phyloP scores from a whole-genome alignment of 1,284 basidiomycete species.

The Sporisorium reilianum region DNA sequence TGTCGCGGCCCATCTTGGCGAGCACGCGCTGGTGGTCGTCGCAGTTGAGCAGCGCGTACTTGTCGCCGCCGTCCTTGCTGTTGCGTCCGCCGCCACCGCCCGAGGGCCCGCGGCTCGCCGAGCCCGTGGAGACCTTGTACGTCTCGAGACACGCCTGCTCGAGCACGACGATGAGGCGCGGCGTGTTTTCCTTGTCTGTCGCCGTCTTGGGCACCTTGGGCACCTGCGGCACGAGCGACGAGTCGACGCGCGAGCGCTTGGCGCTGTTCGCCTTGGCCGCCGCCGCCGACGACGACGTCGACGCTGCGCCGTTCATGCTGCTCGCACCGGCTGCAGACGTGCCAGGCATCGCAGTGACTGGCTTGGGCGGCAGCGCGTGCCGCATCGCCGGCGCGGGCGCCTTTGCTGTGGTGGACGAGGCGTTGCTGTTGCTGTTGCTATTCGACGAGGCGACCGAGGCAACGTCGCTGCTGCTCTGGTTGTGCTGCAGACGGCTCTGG shows the following conservation, averaged over 20 bases:
- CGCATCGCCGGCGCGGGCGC: conserved; percentile 29
- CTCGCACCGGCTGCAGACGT: conserved; percentile 9
- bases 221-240: conserved; percentile 62
- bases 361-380: conserved; percentile 60
- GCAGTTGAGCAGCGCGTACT: conserved; percentile 97
- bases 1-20: conserved; percentile 96
- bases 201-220: conserved; percentile 67
- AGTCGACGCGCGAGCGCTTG: conserved; percentile 63
- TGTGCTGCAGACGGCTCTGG: conserved; percentile 13
- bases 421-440: conserved; percentile 14
- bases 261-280: conserved; percentile 39
- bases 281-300: conserved; percentile 23
- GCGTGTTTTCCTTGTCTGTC: conserved; percentile 60
- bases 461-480: conserved; percentile 16
- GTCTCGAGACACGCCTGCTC: conserved; percentile 95
- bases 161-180: conserved; percentile 83
- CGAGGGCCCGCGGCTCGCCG: conserved; percentile 64
- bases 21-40: conserved; percentile 99
- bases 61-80: conserved; percentile 73
- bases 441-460: conserved; percentile 18
- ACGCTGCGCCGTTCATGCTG: conserved; percentile 7
- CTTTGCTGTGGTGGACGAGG: conserved; percentile 20
- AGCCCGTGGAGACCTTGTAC: conserved; percentile 81
- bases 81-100: conserved; percentile 70
- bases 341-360: conserved; percentile 37